phyloP scores from a whole-genome alignment of 768 basidiomycete genomes.

The Mycena epipterygia region DNA sequence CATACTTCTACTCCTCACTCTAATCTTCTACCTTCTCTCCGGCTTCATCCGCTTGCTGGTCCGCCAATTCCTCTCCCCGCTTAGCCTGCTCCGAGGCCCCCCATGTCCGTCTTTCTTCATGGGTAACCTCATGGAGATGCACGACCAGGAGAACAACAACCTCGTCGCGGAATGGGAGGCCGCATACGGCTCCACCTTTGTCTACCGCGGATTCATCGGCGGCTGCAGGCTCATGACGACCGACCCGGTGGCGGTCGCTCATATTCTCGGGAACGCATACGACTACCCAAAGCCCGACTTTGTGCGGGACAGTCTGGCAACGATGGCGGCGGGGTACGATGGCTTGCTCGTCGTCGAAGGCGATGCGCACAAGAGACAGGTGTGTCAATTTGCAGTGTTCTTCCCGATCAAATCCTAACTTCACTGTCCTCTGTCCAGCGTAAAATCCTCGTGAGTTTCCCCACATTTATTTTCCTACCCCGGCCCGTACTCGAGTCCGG shows the following conservation, averaged over 20 bases:
- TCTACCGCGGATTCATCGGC: slow-evolving; percentile 66
- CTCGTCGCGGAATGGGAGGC: slow-evolving; percentile 62
- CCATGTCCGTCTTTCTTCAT: slow-evolving; percentile 61
- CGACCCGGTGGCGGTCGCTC: slow-evolving; percentile 68
- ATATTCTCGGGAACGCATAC: slow-evolving; percentile 70
- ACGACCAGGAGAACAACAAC: slow-evolving; percentile 70
- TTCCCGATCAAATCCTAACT: background rate
- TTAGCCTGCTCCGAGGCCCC: slow-evolving; percentile 62
- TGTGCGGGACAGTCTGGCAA: slow-evolving; percentile 62
- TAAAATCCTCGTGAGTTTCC: slow-evolving; percentile 62
- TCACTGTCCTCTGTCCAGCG: slow-evolving; percentile 48
- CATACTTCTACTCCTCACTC: slow-evolving; percentile 42
- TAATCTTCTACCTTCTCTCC: slow-evolving; percentile 40
- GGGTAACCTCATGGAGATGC: slow-evolving; percentile 66
- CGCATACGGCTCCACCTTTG: slow-evolving; percentile 62
- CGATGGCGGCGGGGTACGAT: slow-evolving; percentile 64
- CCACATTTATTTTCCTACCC: background rate
- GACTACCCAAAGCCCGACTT: slow-evolving; percentile 75
- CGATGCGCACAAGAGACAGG: slow-evolving; percentile 68
- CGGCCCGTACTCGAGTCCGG: too few species aligned
- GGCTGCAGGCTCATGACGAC: slow-evolving; percentile 69
- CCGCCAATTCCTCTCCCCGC: slow-evolving; percentile 62
- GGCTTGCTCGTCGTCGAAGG: slow-evolving; percentile 69
- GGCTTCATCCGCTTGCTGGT: slow-evolving; percentile 57
- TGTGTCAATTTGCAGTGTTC: slow-evolving; percentile 36